phyloP scores from a whole-genome alignment of 257 asterid species.

The Penstemon newberryi region DNA sequence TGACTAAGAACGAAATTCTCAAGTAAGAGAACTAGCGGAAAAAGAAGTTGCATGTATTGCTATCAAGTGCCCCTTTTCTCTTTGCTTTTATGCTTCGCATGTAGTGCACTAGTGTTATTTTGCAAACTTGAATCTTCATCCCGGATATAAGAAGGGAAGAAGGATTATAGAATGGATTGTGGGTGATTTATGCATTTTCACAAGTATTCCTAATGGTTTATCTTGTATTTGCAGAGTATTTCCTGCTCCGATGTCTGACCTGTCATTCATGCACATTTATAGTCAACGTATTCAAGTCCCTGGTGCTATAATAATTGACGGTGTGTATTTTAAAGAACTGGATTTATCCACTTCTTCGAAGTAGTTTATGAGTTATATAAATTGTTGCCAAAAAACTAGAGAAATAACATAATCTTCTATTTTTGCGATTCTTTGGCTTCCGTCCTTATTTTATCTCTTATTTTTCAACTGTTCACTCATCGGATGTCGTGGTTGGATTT shows the following conservation, averaged over 20 bases:
- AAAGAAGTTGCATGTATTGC: too few relatives aligned
- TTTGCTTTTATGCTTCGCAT: too few relatives aligned
- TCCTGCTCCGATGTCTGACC: slow-evolving; percentile 69
- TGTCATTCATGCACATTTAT: slow-evolving; percentile 80
- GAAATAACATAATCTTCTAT: background rate
- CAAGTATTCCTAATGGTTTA: slow-evolving; percentile 3
- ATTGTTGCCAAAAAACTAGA: background rate
- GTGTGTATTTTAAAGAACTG: slow-evolving; percentile 37
- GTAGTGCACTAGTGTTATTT: too few relatives aligned
- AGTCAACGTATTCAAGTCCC: slow-evolving; percentile 82
- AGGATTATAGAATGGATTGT: background rate
- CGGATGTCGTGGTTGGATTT: slow-evolving; percentile 4
- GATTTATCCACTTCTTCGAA: slow-evolving; percentile 1
- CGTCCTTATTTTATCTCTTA: slow-evolving; percentile 1
- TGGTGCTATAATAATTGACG: slow-evolving; percentile 88
- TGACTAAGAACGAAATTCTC: too few relatives aligned
- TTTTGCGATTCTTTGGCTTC: background rate
- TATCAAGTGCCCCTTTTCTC: too few relatives aligned
- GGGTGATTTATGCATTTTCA: background rate
- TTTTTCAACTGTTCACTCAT: background rate
- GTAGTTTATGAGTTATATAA: background rate
- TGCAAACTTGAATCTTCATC: background rate
- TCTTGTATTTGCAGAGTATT: slow-evolving; percentile 58
- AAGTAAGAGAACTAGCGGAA: too few relatives aligned
- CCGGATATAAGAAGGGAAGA: background rate